These are phyloP conservation scores for Boletus reticuloceps DNA, from an alignment of 768 basidiomycete species.

Conservation along the genomic window DNA sequence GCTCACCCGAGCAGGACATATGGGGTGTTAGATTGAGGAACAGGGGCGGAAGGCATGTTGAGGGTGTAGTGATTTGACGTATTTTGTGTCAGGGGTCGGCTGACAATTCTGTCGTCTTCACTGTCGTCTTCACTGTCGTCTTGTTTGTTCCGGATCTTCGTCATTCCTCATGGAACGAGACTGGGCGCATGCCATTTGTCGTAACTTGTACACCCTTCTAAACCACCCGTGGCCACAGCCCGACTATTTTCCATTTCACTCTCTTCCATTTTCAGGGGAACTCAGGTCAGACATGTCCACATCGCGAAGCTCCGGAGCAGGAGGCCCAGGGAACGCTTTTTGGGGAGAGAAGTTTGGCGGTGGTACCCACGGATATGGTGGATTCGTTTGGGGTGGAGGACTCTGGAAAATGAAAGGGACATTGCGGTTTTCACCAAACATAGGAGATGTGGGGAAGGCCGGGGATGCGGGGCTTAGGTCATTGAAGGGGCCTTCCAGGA, in stretches of 20 bases:
- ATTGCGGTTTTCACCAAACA: constrained; percentile 63
- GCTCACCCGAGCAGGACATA: constrained; percentile 84
- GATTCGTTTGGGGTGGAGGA: constrained; percentile 41
- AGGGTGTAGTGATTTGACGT: constrained; percentile 82
- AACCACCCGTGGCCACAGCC: constrained; percentile 58
- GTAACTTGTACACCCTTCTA: constrained; percentile 63
- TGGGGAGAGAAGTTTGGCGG: constrained; percentile 57
- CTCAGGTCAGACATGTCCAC: constrained; percentile 76
- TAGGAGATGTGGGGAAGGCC: constrained; percentile 40
- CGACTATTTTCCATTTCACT: constrained; percentile 40
- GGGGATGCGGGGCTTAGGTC: constrained; percentile 40
- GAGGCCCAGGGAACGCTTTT: constrained; percentile 54
- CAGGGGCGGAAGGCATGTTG: constrained; percentile 65
- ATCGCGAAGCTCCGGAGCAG: constrained; percentile 52
- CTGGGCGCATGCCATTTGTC: constrained; percentile 46
- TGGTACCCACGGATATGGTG: constrained; percentile 63
- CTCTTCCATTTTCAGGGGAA: constrained; percentile 50
- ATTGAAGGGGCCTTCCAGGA: constrained; percentile 40
- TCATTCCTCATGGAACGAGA: constrained; percentile 19
- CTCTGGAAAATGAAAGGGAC: constrained; percentile 73
- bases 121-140: constrained; percentile 46
- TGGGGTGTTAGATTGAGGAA: constrained; percentile 62
- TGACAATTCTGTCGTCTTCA: constrained; percentile 43
- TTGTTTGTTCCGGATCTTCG: constrained; percentile 37
- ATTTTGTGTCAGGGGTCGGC: constrained; percentile 43